Percentiles rank a stretch among this genome's conserved stretches.
These are phyloP conservation scores for Penicillium simplicissimum DNA, from an alignment of 495 filamentous ascomycete species.

Conservation along the genomic window DNA sequence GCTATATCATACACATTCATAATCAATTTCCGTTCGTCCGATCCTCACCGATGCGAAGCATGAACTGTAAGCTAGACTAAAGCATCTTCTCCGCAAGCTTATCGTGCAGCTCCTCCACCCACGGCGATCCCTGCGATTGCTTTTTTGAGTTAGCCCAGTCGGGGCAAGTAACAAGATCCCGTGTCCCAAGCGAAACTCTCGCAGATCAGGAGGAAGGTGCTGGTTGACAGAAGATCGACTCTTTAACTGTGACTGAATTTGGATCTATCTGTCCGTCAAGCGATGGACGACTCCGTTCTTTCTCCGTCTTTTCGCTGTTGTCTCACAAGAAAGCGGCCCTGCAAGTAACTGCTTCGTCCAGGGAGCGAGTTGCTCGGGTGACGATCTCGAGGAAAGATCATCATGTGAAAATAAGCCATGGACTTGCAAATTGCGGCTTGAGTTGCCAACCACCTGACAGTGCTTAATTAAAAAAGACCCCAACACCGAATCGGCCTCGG, in stretches of 20 bases:
- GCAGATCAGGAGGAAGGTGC: conserved; percentile 16
- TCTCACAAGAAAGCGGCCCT: neutral
- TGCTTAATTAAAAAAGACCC: neutral
- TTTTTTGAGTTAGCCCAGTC: conserved; percentile 11
- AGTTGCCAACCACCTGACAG: neutral
- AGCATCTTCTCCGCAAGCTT: conserved; percentile 1
- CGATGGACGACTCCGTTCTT: neutral
- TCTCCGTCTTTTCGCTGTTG: neutral
- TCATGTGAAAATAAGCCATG: conserved; percentile 9
- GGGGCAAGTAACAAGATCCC: conserved; percentile 8
- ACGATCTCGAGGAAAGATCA: neutral
- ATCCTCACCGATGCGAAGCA: conserved; percentile 10
- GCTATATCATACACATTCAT: conserved; percentile 1
- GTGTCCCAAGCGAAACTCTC: conserved; percentile 11
- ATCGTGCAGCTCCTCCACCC: neutral
- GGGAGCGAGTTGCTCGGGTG: conserved; percentile 3
- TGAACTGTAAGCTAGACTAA: conserved; percentile 7
- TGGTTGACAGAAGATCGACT: conserved; percentile 11
- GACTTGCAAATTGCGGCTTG: conserved; percentile 8
- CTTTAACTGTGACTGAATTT: conserved; percentile 3
- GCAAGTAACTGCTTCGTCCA: neutral
- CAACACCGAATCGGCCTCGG: neutral
- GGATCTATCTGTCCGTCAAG: neutral
- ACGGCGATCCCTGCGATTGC: neutral
- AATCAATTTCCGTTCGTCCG: neutral